These are phyloP conservation scores for Uronychia setigera DNA, from an alignment of 73 alveolate genomes.

Conservation along the genomic window DNA sequence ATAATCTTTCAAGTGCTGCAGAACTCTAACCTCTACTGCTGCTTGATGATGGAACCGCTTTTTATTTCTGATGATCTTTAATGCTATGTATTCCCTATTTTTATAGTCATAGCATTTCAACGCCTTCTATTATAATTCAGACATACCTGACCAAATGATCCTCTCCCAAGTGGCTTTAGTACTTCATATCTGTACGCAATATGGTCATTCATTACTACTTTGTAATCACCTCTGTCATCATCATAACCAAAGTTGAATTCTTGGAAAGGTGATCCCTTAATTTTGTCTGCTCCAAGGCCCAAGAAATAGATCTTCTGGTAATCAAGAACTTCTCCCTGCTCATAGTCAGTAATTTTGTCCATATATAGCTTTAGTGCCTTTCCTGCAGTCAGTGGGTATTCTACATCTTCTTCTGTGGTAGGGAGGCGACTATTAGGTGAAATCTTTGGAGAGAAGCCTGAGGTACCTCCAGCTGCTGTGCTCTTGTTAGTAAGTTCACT, in stretches of 20 bases:
- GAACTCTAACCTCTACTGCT: conserved; percentile 46
- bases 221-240: conserved; percentile 56
- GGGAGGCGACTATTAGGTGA: background rate
- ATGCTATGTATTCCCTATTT: conserved; percentile 70
- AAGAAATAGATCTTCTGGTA: conserved; percentile 68
- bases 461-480: background rate
- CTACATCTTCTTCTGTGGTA: background rate
- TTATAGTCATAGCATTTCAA: conserved; percentile 69
- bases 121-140: background rate
- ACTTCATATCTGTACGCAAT: conserved; percentile 50
- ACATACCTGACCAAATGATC: background rate
- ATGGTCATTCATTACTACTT: conserved; percentile 34
- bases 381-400: conserved; percentile 55
- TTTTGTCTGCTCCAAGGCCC: conserved; percentile 44
- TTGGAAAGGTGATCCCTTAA: conserved; percentile 28
- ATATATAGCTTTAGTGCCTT: conserved; percentile 77
- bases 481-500: background rate
- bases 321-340: conserved; percentile 80
- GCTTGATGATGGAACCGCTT: conserved; percentile 52
- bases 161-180: background rate
- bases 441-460: background rate
- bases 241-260: conserved; percentile 60
- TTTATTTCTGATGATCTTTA: conserved; percentile 92
- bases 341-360: conserved; percentile 74
- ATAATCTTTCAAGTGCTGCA: conserved; percentile 50